Percentiles rank a stretch among this genome's conserved stretches.
phyloP scores from a whole-genome alignment of 768 basidiomycete species.

The Boletus rufocinnamomeus region DNA sequence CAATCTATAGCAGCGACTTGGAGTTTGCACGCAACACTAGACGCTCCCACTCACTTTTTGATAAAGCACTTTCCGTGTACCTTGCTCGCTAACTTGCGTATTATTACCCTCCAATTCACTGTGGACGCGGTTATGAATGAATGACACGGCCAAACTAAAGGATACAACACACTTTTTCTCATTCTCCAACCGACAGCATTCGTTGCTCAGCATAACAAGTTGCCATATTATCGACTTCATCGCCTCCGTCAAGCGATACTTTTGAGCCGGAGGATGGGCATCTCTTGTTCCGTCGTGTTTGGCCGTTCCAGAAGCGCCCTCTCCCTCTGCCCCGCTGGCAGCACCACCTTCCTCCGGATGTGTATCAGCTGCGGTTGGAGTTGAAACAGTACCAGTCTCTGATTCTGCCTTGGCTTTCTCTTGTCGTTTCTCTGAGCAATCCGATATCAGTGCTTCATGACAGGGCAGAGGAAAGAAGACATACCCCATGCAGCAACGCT shows the following conservation, averaged over 20 bases:
- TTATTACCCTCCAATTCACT: constrained; percentile 64
- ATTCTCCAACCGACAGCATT: constrained; percentile 69
- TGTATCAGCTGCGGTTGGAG: constrained; percentile 26
- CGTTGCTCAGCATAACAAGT: constrained; percentile 78
- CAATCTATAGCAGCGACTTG: constrained; percentile 49
- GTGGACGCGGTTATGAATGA: constrained; percentile 19
- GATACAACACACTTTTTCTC: constrained; percentile 54
- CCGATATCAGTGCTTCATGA: background rate
- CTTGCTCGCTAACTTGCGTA: constrained; percentile 78
- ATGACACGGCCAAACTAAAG: background rate
- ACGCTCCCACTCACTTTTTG: constrained; percentile 54
- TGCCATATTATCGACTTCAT: constrained; percentile 85
- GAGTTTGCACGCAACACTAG: background rate
- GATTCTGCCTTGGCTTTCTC: constrained; percentile 50
- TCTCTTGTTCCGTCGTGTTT: constrained; percentile 38
- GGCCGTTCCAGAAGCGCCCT: constrained; percentile 18
- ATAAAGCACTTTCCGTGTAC: constrained; percentile 75
- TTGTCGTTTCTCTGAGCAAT: constrained; percentile 49
- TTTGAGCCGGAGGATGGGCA: constrained; percentile 69
- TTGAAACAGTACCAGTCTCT: constrained; percentile 36
- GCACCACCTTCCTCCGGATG: constrained; percentile 36
- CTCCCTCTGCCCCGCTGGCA: constrained; percentile 31
- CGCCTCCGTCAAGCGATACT: constrained; percentile 74
- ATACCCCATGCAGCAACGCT: constrained; percentile 68
- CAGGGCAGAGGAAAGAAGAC: constrained; percentile 17